phyloP scores from a whole-genome alignment of 2,329 filamentous ascomycete species.

The Colletotrichum navitas region DNA sequence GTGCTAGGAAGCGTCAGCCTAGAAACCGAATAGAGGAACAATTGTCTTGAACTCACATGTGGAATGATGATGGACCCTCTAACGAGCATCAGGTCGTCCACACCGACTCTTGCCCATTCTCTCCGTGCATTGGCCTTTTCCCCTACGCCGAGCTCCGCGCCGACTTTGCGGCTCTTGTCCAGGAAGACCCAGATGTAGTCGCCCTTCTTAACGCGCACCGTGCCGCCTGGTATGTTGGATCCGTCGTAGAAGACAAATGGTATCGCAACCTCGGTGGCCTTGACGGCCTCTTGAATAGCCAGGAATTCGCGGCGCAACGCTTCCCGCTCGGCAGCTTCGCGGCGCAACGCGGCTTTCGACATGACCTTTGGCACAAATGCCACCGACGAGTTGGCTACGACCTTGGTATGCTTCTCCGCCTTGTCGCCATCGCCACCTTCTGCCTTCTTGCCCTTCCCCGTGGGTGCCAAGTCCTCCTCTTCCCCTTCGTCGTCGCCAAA shows the following conservation, averaged over 20 bases:
- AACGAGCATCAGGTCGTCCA: constrained; percentile 96
- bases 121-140: constrained; percentile 75
- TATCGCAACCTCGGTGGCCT: constrained; percentile 88
- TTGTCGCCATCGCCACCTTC: constrained; percentile 45
- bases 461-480: constrained; percentile 50
- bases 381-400: constrained; percentile 73
- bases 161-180: constrained; percentile 90
- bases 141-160: constrained; percentile 83
- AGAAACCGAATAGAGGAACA: constrained; percentile 15
- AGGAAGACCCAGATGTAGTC: constrained; percentile 94
- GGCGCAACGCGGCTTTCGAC: constrained; percentile 80
- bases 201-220: constrained; percentile 90
- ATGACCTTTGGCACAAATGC: constrained; percentile 74
- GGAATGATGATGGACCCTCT: constrained; percentile 92
- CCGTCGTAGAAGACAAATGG: constrained; percentile 99
- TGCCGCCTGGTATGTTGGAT: constrained; percentile 86
- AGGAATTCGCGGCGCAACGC: constrained; percentile 87
- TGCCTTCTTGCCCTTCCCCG: constrained; percentile 41
- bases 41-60: constrained; percentile 74
- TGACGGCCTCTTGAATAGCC: constrained; percentile 85
- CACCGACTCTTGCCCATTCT: constrained; percentile 93
- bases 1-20: constrained; percentile 70
- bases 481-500: constrained; percentile 75
- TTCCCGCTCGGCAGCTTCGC: constrained; percentile 83
- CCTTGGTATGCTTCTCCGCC: constrained; percentile 56